Evolutionary conservation across 1,284 basidiomycete genomes (phyloP), one percentile per base, ranked within the genome.

Genomic region (Heterobasidion parviporum): DNA sequence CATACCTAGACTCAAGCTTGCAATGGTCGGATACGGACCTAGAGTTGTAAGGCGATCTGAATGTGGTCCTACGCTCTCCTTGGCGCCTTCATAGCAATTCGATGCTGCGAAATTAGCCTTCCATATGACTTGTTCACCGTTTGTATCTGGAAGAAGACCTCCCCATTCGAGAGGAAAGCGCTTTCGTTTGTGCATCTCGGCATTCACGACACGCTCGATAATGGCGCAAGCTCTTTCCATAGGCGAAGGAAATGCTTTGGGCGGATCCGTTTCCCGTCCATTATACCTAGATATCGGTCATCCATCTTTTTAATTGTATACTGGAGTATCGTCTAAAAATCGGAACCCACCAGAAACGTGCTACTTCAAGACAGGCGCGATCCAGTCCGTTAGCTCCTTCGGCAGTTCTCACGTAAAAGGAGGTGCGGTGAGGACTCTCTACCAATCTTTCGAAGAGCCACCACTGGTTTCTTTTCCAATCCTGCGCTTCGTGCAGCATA

Each of bases 11-110:
- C 92, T 94, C 46, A 98, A 70, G 7, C 92, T 94, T 8, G 94
- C 94, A 62, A 98, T 97, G 0, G 94, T 96, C 1, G 92, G 84
- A 67, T 89, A 94, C 6, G 94, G 94, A 1, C 94, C 94, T 10
- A 97, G 78, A 71, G 92, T 88, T 44, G 86, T 88, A 50, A 71
- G 56, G 57, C 85, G 81, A 66, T 89, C 94, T 1, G 92, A 87
- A 66, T 96, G 94, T 68, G 82, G 87, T 0, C 93, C 94, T 3
- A 96, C 92, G 54, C 83, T 85, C 67, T 93, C 90, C 61, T 87
- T 86, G 7, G 81, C 79, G 3, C 94, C 94, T 72, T 86, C 80
- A 64, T 97, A 98, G 62, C 91, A 87, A 65, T 98, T 98, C 3
- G 92, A 84, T 0, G 92, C 94, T 4, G 93, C 93, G 26, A 95